These are phyloP conservation scores for Vaccinium macrocarpon DNA, from an alignment of 148 eudicot species.

Conservation along the genomic window DNA sequence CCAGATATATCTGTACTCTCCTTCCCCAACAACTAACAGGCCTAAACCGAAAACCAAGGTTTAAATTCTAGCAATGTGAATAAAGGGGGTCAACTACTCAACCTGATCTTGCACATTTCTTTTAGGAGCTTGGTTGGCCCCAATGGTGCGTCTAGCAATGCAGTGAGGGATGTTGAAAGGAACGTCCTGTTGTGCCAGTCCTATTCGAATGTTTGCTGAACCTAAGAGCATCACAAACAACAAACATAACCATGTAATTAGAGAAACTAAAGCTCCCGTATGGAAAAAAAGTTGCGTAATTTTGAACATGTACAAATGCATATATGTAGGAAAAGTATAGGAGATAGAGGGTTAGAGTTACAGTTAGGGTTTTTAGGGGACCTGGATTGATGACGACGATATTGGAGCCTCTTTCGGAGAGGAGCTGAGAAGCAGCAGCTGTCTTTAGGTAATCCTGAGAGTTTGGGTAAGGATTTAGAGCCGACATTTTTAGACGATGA, in stretches of 20 bases:
- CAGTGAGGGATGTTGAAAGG: conserved; percentile 83
- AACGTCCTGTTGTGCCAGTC: conserved; percentile 70
- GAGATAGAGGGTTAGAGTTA: not conserved
- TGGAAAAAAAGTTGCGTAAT: not conserved
- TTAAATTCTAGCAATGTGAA: not conserved
- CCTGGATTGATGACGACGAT: conserved; percentile 95
- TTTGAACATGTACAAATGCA: not conserved
- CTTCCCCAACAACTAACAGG: not conserved
- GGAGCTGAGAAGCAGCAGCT: conserved; percentile 79
- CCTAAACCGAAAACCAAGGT: not conserved
- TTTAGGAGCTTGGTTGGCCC: conserved; percentile 66
- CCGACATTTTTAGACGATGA: not conserved
- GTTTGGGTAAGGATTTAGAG: not conserved
- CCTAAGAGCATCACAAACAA: conserved; percentile 37
- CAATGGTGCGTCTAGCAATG: conserved; percentile 76
- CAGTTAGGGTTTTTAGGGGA: conserved; percentile 37
- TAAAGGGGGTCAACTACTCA: not conserved
- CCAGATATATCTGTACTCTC: not conserved
- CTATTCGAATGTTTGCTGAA: conserved; percentile 82
- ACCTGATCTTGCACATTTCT: conserved; percentile 86
- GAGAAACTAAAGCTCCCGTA: not conserved
- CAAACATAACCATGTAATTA: not conserved
- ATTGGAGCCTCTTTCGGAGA: conserved; percentile 87
- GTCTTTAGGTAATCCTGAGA: conserved; percentile 76
- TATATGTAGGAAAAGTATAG: not conserved